Base-by-base conservation (phyloP, 148 eudicot species). In the Vaccinium corymbosum region DNA sequence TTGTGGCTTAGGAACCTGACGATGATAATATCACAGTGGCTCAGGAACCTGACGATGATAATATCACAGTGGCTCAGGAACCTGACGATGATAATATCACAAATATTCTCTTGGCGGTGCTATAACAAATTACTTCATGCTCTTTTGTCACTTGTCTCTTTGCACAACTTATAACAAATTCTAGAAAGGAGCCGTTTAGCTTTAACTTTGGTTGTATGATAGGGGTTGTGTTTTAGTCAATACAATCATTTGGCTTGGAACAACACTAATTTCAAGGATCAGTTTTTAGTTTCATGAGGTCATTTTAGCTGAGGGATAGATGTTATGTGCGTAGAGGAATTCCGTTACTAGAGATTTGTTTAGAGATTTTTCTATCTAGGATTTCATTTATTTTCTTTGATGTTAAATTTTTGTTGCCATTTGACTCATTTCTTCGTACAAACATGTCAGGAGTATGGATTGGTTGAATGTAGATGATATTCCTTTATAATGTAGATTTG, bases 21-120 rank as follows among this genome's bases (percentile, higher is more conserved):
- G 98, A 94, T 82, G 99, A 94, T 86, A 94, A 97, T 86, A 97
- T n/a, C n/a, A n/a, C n/a, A n/a, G n/a, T n/a, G n/a, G n/a, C n/a
- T n/a, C n/a, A n/a, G n/a, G n/a, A n/a, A n/a, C n/a, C n/a, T n/a
- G n/a, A n/a, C n/a, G n/a, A n/a, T n/a, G n/a, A n/a, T n/a, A n/a
- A n/a, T n/a, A n/a, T n/a, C n/a, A n/a, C n/a, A n/a, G n/a, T n/a
- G n/a, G n/a, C n/a, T n/a, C n/a, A n/a, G n/a, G n/a, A n/a, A n/a
- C n/a, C n/a, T n/a, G n/a, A n/a, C n/a, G n/a, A n/a, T n/a, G n/a
- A n/a, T n/a, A n/a, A n/a, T n/a, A n/a, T n/a, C 38, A 35, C 38
- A 35, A 35, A 35, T 35, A 15, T 32, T 17, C 55, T 83, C n/a
- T 75, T 52, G 42, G 38, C 19, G 17, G 50, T 74, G 22, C 38